Evolutionary conservation across 805 yeast genomes (phyloP).

Genomic region (Spathaspora arborariae): DNA sequence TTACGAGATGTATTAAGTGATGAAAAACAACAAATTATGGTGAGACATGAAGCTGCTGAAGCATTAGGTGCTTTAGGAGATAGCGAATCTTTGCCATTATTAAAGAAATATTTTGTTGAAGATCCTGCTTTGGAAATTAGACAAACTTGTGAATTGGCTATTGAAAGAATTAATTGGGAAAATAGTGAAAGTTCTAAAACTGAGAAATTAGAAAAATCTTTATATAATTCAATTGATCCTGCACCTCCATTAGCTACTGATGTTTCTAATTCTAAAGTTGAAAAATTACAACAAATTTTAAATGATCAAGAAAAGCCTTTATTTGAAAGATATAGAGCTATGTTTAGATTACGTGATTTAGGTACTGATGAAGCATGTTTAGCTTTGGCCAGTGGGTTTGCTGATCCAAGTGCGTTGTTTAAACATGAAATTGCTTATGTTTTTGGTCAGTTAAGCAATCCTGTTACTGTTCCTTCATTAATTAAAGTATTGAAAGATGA

Average conservation of each 20-base stretch:
- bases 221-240: constrained; percentile 89
- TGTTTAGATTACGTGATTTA: constrained; percentile 95
- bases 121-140: constrained; percentile 87
- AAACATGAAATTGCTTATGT: constrained; percentile 98
- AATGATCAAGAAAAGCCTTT: constrained; percentile 76
- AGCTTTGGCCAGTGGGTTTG: constrained; percentile 87
- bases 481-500: constrained; percentile 74
- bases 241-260: constrained; percentile 91
- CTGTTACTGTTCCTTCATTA: constrained; percentile 85
- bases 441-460: constrained; percentile 94
- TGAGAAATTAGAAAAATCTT: constrained; percentile 71
- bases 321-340: constrained; percentile 94
- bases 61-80: constrained; percentile 97
- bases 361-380: constrained; percentile 90
- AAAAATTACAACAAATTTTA: constrained; percentile 60
- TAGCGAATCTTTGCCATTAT: constrained; percentile 59
- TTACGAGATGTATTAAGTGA: constrained; percentile 69
- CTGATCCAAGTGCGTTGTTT: constrained; percentile 88
- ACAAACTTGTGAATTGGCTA: constrained; percentile 97
- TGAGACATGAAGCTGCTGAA: constrained; percentile 99
- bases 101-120: constrained; percentile 57
- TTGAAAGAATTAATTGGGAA: constrained; percentile 93
- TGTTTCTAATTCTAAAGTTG: constrained; percentile 49
- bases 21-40: constrained; percentile 81
- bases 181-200: constrained; percentile 59